Evolutionary conservation across 768 basidiomycete genomes (phyloP).

Genomic region (Rhodocollybia butyracea): DNA sequence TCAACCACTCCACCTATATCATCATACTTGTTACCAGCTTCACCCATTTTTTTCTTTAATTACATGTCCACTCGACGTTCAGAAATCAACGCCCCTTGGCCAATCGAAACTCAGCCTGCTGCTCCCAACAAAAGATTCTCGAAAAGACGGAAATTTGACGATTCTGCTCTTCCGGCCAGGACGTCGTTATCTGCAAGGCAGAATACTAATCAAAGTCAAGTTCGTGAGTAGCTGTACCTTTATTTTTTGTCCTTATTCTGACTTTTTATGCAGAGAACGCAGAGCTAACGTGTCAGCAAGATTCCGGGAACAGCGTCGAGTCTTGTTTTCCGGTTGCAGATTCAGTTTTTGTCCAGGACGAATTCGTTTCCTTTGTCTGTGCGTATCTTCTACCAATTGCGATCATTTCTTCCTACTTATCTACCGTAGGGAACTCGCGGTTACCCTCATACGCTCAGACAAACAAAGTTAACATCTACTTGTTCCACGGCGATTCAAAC

Average conservation of each 20-base stretch:
- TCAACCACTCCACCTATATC: slow-evolving; percentile 13
- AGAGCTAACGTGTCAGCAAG: slow-evolving; percentile 45
- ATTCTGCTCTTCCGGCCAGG: slow-evolving; percentile 13
- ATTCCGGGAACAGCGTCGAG: slow-evolving; percentile 65
- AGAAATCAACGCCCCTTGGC: slow-evolving; percentile 41
- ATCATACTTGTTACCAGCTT: slow-evolving; percentile 16
- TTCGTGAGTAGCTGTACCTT: slow-evolving; percentile 23
- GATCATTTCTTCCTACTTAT: slow-evolving; percentile 11
- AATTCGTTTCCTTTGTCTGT: slow-evolving; percentile 81
- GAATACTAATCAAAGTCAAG: slow-evolving; percentile 26
- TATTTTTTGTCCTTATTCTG: slow-evolving; percentile 4
- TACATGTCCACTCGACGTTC: slow-evolving; percentile 35
- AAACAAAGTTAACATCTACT: slow-evolving; percentile 69
- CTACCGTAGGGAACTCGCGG: slow-evolving; percentile 65
- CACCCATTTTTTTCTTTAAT: slow-evolving; percentile 19
- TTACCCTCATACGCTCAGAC: slow-evolving; percentile 63
- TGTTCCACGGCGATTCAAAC: slow-evolving; percentile 70
- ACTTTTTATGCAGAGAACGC: slow-evolving; percentile 36
- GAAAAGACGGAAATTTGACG: slow-evolving; percentile 27
- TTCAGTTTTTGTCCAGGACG: slow-evolving; percentile 63
- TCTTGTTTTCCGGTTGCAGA: slow-evolving; percentile 71
- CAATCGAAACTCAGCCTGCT: slow-evolving; percentile 32
- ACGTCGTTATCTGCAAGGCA: slow-evolving; percentile 33
- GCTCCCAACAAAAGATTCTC: slow-evolving; percentile 17
- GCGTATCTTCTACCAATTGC: slow-evolving; percentile 32